Base-by-base conservation (phyloP, 2,329 filamentous ascomycete genomes). In the Neofusicoccum parvum region DNA sequence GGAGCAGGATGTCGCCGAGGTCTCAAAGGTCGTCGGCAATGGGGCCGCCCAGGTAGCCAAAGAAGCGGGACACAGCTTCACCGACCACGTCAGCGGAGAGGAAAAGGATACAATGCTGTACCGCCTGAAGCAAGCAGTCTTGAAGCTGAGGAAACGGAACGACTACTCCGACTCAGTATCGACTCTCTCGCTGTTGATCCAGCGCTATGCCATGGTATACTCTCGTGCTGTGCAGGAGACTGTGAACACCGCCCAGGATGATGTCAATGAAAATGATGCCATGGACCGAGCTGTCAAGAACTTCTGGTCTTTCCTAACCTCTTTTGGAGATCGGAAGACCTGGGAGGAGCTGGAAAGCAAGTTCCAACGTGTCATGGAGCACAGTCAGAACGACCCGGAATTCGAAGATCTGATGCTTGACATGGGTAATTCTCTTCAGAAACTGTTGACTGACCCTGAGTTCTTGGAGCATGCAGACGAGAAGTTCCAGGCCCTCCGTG, bases 121-220 rank as follows among this genome's bases (percentile, higher is more conserved):
- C 69, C 88, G 94, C 5, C 80, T 98, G 58, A 94, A 94, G 76
- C 83, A 90, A 71, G 88, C 90, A 0, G 88, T 98, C 3, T 70
- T 86, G 14, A 91, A 90, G 45, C 84, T 98, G 14, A 85, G 91
- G 7, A 85, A 92, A 72, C 88, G 91, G 60, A 87, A 85, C 7
- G 92, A 97, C 75, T 98, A 98, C 75, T 88, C 90, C 0, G 88
- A 94, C 54, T 97, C 94, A 0, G 92, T 97, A 0, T 92, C 91
- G 0, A 92, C 89, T 0, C 78, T 98, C 37, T 87, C 91, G 0
- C 79, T 88, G 7, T 82, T 98, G 5, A 83, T 97, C 65, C 87
- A 92, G 73, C 87, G 90, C 48, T 97, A 96, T 76, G 89, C 91
- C 10, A 81, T 87, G 68, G 83, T 88, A 10, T 97, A 97, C 75